phyloP scores from a whole-genome alignment of 2,329 filamentous ascomycete genomes.

The Venturia nashicola region DNA sequence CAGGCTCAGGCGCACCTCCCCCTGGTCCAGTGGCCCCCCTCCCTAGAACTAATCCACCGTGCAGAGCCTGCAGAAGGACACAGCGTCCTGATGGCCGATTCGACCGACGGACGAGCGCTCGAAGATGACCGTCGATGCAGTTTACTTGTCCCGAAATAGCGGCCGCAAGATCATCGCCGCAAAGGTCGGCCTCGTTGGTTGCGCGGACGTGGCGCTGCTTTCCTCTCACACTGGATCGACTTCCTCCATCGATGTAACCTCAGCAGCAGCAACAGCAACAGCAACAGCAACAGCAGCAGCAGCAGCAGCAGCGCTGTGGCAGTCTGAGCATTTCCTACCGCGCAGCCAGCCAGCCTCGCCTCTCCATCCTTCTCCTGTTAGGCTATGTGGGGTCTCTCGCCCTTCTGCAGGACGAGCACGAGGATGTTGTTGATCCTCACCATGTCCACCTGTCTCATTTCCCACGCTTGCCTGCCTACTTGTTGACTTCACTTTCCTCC shows the following conservation, averaged over 20 bases:
- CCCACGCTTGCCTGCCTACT: neutral
- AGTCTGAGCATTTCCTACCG: neutral
- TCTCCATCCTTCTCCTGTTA: neutral
- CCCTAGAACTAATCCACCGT: neutral
- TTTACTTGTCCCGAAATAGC: slow-evolving; percentile 4
- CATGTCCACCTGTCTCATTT: slow-evolving; percentile 9
- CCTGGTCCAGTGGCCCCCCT: too few relatives aligned
- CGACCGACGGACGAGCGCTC: neutral
- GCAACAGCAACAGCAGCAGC: too few relatives aligned
- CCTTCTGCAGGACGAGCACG: neutral
- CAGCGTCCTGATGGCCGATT: slow-evolving; percentile 1
- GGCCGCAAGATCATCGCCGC: slow-evolving; percentile 1
- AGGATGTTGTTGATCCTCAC: neutral
- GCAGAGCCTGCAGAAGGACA: neutral
- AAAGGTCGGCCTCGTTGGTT: neutral
- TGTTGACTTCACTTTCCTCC: neutral
- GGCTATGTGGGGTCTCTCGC: neutral
- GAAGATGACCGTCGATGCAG: neutral
- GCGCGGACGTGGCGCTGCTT: neutral
- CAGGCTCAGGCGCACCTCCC: too few relatives aligned
- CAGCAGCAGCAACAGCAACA: neutral
- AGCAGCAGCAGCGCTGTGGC: neutral
- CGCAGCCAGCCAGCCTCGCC: slow-evolving; percentile 2
- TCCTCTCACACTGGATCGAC: neutral
- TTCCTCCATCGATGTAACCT: slow-evolving; percentile 9